Percentiles rank a stretch among this genome's conserved stretches.
These are phyloP conservation scores for Chenopodium formosanum DNA, from an alignment of 148 eudicot species.

Conservation along the genomic window DNA sequence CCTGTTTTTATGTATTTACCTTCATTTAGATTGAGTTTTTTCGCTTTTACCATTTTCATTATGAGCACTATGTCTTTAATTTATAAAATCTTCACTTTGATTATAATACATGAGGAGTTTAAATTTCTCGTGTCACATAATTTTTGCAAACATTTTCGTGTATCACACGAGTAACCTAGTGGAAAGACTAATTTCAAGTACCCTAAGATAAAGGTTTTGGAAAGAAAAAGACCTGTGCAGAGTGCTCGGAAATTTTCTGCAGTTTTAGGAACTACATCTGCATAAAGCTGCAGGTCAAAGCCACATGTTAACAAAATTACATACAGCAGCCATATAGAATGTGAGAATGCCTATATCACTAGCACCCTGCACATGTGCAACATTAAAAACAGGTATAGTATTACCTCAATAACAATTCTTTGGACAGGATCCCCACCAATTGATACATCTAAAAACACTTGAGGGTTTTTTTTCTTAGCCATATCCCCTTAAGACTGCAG, in stretches of 20 bases:
- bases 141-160: no score
- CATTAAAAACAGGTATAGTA: background rate
- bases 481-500: slow-evolving; percentile 29
- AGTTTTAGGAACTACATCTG: slow-evolving; percentile 90
- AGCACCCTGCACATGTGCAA: background rate
- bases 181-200: background rate
- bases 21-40: no score
- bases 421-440: slow-evolving; percentile 63
- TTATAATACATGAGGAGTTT: no score
- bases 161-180: no score
- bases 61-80: background rate
- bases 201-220: background rate
- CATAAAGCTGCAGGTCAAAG: slow-evolving; percentile 67
- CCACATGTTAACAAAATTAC: slow-evolving; percentile 16
- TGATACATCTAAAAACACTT: slow-evolving; percentile 75
- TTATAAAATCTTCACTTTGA: no score
- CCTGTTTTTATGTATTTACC: no score
- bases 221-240: slow-evolving; percentile 63
- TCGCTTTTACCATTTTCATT: no score
- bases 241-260: slow-evolving; percentile 97
- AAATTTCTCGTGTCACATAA: no score
- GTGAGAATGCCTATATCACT: background rate
- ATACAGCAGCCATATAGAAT: background rate
- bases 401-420: slow-evolving; percentile 80
- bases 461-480: slow-evolving; percentile 78